Conservation (phyloP, 495 filamentous ascomycete species). For the Amniculicola lignicola region DNA sequence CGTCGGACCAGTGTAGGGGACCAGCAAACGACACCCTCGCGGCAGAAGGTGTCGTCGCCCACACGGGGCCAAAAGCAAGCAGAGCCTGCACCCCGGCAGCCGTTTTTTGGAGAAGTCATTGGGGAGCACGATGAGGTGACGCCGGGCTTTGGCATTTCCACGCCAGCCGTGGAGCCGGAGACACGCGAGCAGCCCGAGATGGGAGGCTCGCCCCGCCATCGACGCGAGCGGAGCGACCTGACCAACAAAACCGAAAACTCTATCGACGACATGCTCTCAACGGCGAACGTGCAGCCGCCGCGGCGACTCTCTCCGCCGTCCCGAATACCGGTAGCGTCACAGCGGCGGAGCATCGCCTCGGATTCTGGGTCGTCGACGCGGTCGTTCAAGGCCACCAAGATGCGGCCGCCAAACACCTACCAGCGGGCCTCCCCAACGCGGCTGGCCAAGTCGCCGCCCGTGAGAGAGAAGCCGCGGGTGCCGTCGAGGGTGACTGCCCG, state of each 20-base stretch:
- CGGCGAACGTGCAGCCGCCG: too few species aligned
- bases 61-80: conserved; percentile 4
- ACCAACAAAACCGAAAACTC: too few species aligned
- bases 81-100: conserved; percentile 6
- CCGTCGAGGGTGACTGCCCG: background rate
- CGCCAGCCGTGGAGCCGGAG: too few species aligned
- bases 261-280: too few species aligned
- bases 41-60: conserved; percentile 13
- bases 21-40: conserved; percentile 9
- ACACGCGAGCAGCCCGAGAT: too few species aligned
- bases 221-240: too few species aligned
- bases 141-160: conserved; percentile 34
- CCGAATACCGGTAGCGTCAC: conserved; percentile 23
- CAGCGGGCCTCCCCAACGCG: conserved; percentile 3
- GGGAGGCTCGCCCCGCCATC: too few species aligned
- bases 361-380: conserved; percentile 29
- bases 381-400: conserved; percentile 11
- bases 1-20: conserved; percentile 2
- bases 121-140: conserved; percentile 19
- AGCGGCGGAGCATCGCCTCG: conserved; percentile 23
- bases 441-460: background rate
- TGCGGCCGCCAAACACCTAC: conserved; percentile 2
- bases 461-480: background rate
- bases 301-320: conserved; percentile 28
- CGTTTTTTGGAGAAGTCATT: conserved; percentile 34